These are phyloP conservation scores for Akanthomyces muscarius DNA, from an alignment of 2,329 filamentous ascomycete genomes.

Conservation along the genomic window DNA sequence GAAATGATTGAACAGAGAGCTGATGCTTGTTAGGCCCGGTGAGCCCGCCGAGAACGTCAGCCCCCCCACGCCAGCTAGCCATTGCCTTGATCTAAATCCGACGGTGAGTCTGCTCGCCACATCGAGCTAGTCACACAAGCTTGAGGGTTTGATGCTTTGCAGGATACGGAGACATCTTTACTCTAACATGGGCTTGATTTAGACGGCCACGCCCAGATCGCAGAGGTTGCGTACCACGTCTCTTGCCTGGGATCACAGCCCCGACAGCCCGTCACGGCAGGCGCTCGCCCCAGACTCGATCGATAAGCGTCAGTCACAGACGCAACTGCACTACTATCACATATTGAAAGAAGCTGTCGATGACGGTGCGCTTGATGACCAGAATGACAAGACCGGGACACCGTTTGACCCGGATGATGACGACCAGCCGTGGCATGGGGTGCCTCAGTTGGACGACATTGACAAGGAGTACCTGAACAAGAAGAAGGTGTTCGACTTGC, in stretches of 20 bases:
- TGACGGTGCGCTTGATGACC: not conserved
- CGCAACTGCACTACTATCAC: slow-evolving; percentile 2
- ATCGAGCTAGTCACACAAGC: not conserved
- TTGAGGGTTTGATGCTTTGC: too few species aligned
- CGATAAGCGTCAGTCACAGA: not conserved
- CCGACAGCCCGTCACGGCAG: not conserved
- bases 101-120: not conserved
- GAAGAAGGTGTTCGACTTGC: slow-evolving; percentile 5
- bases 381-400: not conserved
- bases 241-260: not conserved
- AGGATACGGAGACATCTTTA: not conserved
- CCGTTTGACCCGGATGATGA: not conserved
- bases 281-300: not conserved
- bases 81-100: not conserved
- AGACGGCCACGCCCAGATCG: not conserved
- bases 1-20: too few species aligned
- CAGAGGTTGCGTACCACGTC: not conserved
- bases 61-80: not conserved
- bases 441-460: slow-evolving; percentile 2
- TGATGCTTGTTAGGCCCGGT: not conserved
- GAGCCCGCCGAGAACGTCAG: not conserved
- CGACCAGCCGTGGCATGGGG: not conserved
- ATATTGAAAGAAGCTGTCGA: slow-evolving; percentile 2
- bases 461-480: slow-evolving; percentile 13
- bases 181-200: not conserved